phyloP scores from a whole-genome alignment of 2,329 filamentous ascomycete species.

The Cladophialophora psammophila region DNA sequence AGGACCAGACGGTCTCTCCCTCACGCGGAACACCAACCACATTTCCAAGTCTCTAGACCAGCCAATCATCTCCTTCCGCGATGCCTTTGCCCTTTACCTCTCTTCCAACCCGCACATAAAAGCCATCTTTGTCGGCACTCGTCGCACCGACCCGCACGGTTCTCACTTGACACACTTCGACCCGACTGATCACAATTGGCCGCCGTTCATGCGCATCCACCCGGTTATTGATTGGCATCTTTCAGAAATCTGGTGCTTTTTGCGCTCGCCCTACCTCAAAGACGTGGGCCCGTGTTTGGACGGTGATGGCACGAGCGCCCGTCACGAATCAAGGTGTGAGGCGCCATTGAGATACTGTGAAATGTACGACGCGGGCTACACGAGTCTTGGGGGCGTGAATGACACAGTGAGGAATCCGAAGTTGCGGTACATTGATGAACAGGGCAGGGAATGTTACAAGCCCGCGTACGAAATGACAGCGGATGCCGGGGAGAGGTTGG shows the following conservation, averaged over 20 bases:
- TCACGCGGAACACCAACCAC: neutral
- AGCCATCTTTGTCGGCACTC: slow-evolving; percentile 86
- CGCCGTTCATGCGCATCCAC: slow-evolving; percentile 88
- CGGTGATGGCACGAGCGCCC: neutral
- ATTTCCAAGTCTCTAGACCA: slow-evolving; percentile 6
- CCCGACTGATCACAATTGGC: slow-evolving; percentile 88
- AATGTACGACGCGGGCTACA: slow-evolving; percentile 89
- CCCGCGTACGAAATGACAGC: slow-evolving; percentile 78
- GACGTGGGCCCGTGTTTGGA: slow-evolving; percentile 42
- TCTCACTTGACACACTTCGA: slow-evolving; percentile 81
- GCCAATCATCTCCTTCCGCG: slow-evolving; percentile 67
- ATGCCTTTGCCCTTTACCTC: slow-evolving; percentile 80
- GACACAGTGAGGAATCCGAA: slow-evolving; percentile 91
- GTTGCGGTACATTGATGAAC: slow-evolving; percentile 55
- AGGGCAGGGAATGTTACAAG: slow-evolving; percentile 58
- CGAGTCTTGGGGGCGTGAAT: slow-evolving; percentile 85
- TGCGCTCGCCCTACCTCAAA: slow-evolving; percentile 68
- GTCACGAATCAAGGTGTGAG: slow-evolving; percentile 1
- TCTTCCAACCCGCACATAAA: slow-evolving; percentile 60
- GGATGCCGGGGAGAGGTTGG: slow-evolving; percentile 80
- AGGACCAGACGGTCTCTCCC: neutral
- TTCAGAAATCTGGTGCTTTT: slow-evolving; percentile 88
- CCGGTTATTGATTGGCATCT: slow-evolving; percentile 99
- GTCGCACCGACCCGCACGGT: slow-evolving; percentile 91
- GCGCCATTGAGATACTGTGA: slow-evolving; percentile 74